These are phyloP conservation scores for Mortierella sp. DNA, from an alignment of 371 early-diverging fungal species.

Conservation along the genomic window DNA sequence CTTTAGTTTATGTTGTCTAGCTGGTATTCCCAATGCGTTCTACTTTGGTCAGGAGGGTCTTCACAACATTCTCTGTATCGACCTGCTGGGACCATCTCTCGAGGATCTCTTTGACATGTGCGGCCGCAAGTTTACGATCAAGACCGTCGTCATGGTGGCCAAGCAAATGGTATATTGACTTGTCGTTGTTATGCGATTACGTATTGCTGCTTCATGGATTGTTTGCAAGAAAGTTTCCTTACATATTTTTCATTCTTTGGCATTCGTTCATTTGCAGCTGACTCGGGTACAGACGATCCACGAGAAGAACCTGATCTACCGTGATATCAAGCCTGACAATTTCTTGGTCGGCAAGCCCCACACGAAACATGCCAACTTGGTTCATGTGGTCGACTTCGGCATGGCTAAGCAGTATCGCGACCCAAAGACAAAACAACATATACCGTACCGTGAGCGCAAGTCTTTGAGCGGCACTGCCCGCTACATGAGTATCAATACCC, in stretches of 20 bases:
- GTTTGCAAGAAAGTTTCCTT: too few species aligned
- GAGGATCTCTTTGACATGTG: slow-evolving; percentile 98
- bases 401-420: slow-evolving; percentile 98
- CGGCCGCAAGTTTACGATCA: slow-evolving; percentile 88
- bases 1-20: slow-evolving; percentile 29
- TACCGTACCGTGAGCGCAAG: slow-evolving; percentile 93
- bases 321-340: slow-evolving; percentile 99
- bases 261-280: slow-evolving; percentile 61
- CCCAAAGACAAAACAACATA: slow-evolving; percentile 94
- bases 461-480: slow-evolving; percentile 97
- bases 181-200: not conserved
- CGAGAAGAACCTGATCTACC: slow-evolving; percentile 96
- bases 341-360: slow-evolving; percentile 91
- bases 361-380: slow-evolving; percentile 68
- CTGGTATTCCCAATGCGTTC: slow-evolving; percentile 90
- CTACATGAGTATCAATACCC: slow-evolving; percentile 98
- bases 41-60: slow-evolving; percentile 98
- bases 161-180: slow-evolving; percentile 88
- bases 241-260: not conserved
- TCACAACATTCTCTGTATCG: slow-evolving; percentile 97
- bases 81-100: slow-evolving; percentile 96
- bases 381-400: slow-evolving; percentile 95
- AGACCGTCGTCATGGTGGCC: slow-evolving; percentile 97
- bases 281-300: slow-evolving; percentile 96
- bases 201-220: not conserved